phyloP scores from a whole-genome alignment of 179 eudicot genomes.

The Dionaea muscipula region DNA sequence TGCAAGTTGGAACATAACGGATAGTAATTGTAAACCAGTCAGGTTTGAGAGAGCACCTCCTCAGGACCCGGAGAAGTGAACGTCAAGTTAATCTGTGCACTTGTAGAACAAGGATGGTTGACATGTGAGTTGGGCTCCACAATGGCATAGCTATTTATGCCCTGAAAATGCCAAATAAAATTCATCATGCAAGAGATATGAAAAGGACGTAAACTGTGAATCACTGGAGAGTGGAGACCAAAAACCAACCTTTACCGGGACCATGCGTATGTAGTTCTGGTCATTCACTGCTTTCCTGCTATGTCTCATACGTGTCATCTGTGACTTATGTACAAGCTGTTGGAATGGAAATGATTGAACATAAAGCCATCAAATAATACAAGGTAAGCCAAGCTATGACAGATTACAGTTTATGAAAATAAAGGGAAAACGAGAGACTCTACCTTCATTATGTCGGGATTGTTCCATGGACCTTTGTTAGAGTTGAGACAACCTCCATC shows the following conservation, averaged over 20 bases:
- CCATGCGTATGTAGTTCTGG: conserved; percentile 29
- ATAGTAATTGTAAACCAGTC: background rate
- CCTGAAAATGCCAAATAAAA: conserved; percentile 22
- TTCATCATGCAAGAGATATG: conserved; percentile 1
- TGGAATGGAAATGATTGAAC: background rate
- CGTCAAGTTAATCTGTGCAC: conserved; percentile 26
- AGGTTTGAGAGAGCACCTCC: conserved; percentile 35
- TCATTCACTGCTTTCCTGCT: conserved; percentile 29
- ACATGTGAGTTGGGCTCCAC: conserved; percentile 41
- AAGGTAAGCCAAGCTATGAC: background rate
- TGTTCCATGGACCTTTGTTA: conserved; percentile 21
- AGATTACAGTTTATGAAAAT: background rate
- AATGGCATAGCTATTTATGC: conserved; percentile 29
- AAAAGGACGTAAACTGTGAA: background rate
- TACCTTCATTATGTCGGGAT: conserved; percentile 23
- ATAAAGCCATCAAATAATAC: background rate
- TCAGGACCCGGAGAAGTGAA: conserved; percentile 30
- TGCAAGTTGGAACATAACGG: background rate
- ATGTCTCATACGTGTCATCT: conserved; percentile 35
- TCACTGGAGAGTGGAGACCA: background rate
- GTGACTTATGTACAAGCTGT: conserved; percentile 44
- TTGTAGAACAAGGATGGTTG: conserved; percentile 34
- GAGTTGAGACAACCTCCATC: conserved; percentile 21
- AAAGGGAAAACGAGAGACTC: background rate
- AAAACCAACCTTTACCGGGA: conserved; percentile 37